phyloP scores from a whole-genome alignment of 1,139 yeast genomes.

The Saccharomycopsis hybrid region DNA sequence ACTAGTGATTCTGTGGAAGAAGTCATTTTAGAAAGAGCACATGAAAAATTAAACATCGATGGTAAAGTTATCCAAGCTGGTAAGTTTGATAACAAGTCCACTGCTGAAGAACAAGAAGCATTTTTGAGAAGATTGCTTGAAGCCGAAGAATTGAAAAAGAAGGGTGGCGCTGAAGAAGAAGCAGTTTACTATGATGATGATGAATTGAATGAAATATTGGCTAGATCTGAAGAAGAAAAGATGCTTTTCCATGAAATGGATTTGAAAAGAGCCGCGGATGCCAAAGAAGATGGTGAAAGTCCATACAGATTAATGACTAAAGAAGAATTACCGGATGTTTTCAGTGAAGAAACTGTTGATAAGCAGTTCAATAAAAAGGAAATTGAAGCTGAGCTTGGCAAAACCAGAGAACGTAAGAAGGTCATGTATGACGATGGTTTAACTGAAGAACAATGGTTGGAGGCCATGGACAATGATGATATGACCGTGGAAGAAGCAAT shows the following conservation, averaged over 20 bases:
- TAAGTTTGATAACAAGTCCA: conserved; percentile 93
- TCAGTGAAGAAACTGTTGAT: conserved; percentile 64
- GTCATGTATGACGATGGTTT: conserved; percentile 87
- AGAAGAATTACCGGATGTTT: conserved; percentile 73
- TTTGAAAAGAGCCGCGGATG: conserved; percentile 48
- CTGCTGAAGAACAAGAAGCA: conserved; percentile 96
- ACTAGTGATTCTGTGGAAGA: conserved; percentile 96
- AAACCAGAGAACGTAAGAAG: conserved; percentile 76
- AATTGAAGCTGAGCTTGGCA: conserved; percentile 47
- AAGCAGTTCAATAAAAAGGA: conserved; percentile 34
- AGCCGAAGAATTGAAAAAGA: conserved; percentile 53
- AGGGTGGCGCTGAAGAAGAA: conserved; percentile 47
- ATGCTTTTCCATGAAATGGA: conserved; percentile 64
- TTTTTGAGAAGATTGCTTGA: conserved; percentile 78
- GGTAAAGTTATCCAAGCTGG: conserved; percentile 99
- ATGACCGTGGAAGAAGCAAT: conserved; percentile 66
- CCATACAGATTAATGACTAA: conserved; percentile 55
- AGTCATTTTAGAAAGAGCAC: conserved; percentile 89
- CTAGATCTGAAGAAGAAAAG: conserved; percentile 75
- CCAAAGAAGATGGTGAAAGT: conserved; percentile 35
- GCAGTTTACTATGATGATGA: conserved; percentile 42
- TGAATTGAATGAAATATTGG: conserved; percentile 81
- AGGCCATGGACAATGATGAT: conserved; percentile 65
- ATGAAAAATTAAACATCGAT: conserved; percentile 88
- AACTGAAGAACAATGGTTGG: conserved; percentile 91